Evolutionary conservation across 768 basidiomycete species (phyloP).

Genomic region (Suillus alpinus): DNA sequence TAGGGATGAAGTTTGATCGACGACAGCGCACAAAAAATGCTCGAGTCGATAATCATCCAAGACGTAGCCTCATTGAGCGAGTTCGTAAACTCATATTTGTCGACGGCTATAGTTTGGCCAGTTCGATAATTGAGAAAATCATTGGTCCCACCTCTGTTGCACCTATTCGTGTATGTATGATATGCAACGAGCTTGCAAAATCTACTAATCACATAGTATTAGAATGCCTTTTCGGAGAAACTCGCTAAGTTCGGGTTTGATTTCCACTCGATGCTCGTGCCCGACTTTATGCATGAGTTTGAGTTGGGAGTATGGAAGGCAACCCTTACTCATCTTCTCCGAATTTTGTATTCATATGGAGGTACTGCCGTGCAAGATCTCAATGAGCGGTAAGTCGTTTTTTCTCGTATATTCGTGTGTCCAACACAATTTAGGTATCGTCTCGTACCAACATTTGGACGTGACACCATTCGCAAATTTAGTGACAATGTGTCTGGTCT

Average conservation of each 20-base stretch:
- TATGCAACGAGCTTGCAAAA: too few species aligned
- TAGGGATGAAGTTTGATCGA: slow-evolving; percentile 1
- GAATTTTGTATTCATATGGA: slow-evolving; percentile 15
- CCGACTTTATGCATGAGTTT: slow-evolving; percentile 34
- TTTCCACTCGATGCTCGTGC: slow-evolving; percentile 23
- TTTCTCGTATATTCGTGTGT: too few species aligned
- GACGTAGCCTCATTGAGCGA: too few species aligned
- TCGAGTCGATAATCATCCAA: too few species aligned
- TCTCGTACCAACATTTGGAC: slow-evolving; percentile 22
- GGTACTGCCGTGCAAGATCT: not conserved
- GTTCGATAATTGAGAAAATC: too few species aligned
- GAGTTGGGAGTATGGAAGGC: slow-evolving; percentile 35
- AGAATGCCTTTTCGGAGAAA: slow-evolving; percentile 32
- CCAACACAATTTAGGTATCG: too few species aligned
- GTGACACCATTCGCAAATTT: slow-evolving; percentile 28
- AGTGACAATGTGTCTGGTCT: slow-evolving; percentile 30
- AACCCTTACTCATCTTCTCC: slow-evolving; percentile 24
- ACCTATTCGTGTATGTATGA: too few species aligned
- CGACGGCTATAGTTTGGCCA: too few species aligned
- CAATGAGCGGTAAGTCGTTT: not conserved
- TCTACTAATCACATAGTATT: not conserved
- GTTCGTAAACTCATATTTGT: too few species aligned
- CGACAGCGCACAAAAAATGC: too few species aligned
- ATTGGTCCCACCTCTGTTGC: too few species aligned
- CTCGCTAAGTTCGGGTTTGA: slow-evolving; percentile 21